Evolutionary conservation across 495 filamentous ascomycete species (phyloP).

Genomic region (Penicillium cinerascens): DNA sequence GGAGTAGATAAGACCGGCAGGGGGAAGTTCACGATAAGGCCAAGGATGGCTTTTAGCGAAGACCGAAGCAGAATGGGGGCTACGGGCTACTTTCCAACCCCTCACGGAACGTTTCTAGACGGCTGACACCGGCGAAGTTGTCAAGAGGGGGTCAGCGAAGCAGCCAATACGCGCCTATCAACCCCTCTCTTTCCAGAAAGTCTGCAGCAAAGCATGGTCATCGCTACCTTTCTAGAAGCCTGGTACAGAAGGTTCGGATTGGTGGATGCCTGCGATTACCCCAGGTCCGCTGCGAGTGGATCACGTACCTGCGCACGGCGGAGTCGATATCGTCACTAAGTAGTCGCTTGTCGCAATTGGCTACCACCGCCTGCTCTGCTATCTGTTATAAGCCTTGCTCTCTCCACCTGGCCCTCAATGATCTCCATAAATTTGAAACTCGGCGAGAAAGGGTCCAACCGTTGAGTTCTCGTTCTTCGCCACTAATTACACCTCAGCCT

Average conservation of each 20-base stretch:
- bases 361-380: slow-evolving; percentile 6
- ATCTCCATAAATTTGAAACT: slow-evolving; percentile 20
- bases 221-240: slow-evolving; percentile 30
- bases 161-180: slow-evolving; percentile 20
- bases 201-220: slow-evolving; percentile 11
- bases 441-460: slow-evolving; percentile 12
- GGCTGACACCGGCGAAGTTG: slow-evolving; percentile 18
- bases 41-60: neutral
- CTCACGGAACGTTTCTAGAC: slow-evolving; percentile 18
- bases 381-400: slow-evolving; percentile 28
- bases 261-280: slow-evolving; percentile 27
- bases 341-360: slow-evolving; percentile 31
- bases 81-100: slow-evolving; percentile 12
- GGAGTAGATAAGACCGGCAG: neutral
- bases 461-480: slow-evolving; percentile 6
- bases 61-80: slow-evolving; percentile 11
- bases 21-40: neutral
- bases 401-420: slow-evolving; percentile 19
- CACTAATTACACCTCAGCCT: neutral
- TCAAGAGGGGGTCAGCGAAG: neutral
- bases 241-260: slow-evolving; percentile 15
- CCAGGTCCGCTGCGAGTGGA: slow-evolving; percentile 27
- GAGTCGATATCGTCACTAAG: slow-evolving; percentile 30
- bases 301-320: slow-evolving; percentile 30
- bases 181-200: slow-evolving; percentile 17